These are phyloP conservation scores for Paramecium biaurelia DNA, from an alignment of 73 alveolate genomes.

Conservation along the genomic window DNA sequence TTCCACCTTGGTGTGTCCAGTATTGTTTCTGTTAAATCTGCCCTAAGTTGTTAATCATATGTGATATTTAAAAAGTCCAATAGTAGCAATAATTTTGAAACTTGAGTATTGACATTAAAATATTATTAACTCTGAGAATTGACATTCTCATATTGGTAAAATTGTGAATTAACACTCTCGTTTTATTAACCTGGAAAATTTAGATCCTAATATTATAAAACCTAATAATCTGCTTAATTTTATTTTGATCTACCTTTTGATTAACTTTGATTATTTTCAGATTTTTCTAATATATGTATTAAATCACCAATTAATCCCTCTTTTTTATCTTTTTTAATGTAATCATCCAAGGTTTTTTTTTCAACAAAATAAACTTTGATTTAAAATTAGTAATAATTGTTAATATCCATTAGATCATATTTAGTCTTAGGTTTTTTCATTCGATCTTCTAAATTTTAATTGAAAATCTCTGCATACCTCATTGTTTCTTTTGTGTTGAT, in stretches of 20 bases:
- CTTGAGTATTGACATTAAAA: background rate
- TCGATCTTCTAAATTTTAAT: background rate
- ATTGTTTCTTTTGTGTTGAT: background rate
- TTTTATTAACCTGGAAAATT: no score
- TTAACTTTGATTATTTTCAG: no score
- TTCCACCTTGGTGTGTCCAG: background rate
- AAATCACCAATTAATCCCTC: background rate
- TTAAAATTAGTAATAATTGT: background rate
- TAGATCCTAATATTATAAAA: no score
- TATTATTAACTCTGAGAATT: no score
- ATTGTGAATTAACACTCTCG: no score
- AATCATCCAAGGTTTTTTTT: background rate
- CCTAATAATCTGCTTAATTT: no score
- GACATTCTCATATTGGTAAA: no score
- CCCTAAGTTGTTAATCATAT: no score
- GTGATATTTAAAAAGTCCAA: background rate
- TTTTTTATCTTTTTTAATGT: background rate
- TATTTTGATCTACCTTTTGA: no score
- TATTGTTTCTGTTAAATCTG: no score
- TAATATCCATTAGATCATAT: background rate
- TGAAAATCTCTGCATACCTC: background rate
- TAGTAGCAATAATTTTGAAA: background rate
- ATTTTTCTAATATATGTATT: background rate
- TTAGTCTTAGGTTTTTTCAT: background rate
- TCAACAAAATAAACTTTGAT: background rate